Conservation (phyloP, 306 rosid species). For the Prunus armeniaca region DNA sequence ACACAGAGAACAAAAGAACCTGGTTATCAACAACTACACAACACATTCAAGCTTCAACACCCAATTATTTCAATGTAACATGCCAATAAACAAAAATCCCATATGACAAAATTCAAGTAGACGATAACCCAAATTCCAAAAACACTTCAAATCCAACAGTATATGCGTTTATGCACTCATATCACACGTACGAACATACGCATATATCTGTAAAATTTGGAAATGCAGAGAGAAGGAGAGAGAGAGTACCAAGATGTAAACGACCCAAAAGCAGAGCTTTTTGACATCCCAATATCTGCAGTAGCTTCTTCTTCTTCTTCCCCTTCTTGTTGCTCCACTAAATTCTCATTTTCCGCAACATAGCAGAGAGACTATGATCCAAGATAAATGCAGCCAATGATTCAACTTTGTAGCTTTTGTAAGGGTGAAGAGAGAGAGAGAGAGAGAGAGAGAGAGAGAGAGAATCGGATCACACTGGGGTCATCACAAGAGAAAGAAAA, state of each 20-base stretch:
- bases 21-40: neutral
- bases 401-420: neutral
- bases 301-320: constrained; percentile 7
- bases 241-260: constrained; percentile 16
- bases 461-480: constrained; percentile 19
- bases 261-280: constrained; percentile 13
- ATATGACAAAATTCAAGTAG: neutral
- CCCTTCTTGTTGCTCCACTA: neutral
- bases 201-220: neutral
- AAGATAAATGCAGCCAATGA: neutral
- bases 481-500: neutral
- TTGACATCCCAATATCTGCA: constrained; percentile 3
- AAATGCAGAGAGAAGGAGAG: constrained; percentile 4
- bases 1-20: neutral
- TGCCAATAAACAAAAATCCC: constrained; percentile 4
- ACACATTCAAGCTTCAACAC: neutral
- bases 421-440: neutral
- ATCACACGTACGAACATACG: neutral
- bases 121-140: neutral
- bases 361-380: neutral
- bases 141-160: neutral
- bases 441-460: neutral
- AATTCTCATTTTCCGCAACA: neutral
- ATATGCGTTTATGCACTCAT: too few relatives aligned
- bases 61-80: neutral